These are phyloP conservation scores for Prorocentrum cordatum DNA, from an alignment of 169 alveolate genomes.

Conservation along the genomic window DNA sequence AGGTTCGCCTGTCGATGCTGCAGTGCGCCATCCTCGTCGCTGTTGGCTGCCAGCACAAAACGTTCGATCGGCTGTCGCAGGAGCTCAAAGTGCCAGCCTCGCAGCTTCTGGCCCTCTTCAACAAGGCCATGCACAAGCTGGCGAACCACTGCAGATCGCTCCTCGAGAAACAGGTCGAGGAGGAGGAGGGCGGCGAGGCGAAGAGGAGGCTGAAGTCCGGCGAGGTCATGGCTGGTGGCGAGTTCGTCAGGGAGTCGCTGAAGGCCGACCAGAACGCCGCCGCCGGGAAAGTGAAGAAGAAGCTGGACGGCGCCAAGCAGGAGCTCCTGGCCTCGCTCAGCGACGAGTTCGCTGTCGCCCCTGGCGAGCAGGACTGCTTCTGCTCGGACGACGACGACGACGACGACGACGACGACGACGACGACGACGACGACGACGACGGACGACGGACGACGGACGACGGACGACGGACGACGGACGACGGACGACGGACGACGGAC, in stretches of 20 bases:
- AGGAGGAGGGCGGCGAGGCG: conserved; percentile 49
- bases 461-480: too few relatives aligned
- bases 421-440: too few relatives aligned
- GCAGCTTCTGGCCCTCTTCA: conserved; percentile 74
- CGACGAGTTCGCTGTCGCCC: conserved; percentile 44
- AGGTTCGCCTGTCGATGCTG: conserved; percentile 36
- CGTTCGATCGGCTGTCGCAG: conserved; percentile 53
- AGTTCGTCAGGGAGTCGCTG: conserved; percentile 39
- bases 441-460: too few relatives aligned
- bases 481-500: too few relatives aligned
- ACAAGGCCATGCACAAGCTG: conserved; percentile 72
- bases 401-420: too few relatives aligned
- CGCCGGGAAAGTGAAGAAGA: conserved; percentile 10
- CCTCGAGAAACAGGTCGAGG: conserved; percentile 40
- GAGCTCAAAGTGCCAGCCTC: conserved; percentile 72
- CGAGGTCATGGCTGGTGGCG: conserved; percentile 28
- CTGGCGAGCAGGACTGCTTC: conserved; percentile 16
- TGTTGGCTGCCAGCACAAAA: conserved; percentile 73
- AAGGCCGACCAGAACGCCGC: not conserved
- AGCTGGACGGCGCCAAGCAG: conserved; percentile 25
- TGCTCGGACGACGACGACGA: too few relatives aligned
- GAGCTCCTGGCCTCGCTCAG: conserved; percentile 29
- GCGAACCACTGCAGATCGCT: conserved; percentile 30
- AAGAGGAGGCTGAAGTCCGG: not conserved
- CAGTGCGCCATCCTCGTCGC: conserved; percentile 73